phyloP scores from a whole-genome alignment of 1,139 yeast species.

The Yamadazyma sp. region DNA sequence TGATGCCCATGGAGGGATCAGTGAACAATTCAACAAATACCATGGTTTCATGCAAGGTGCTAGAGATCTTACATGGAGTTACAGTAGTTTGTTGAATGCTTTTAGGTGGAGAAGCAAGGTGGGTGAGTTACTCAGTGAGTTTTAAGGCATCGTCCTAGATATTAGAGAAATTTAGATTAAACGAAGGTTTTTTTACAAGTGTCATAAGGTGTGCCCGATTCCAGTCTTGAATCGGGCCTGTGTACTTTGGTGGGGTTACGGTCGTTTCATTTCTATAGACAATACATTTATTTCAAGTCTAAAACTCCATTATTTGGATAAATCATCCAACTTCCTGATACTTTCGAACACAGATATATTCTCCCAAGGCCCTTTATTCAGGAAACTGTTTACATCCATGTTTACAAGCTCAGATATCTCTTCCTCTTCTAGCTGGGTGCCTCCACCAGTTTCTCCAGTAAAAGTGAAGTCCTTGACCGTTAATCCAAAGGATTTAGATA shows the following conservation, averaged over 20 bases:
- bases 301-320: background rate
- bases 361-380: slow-evolving; percentile 24
- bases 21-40: slow-evolving; percentile 83
- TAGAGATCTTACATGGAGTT: slow-evolving; percentile 84
- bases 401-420: slow-evolving; percentile 59
- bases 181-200: background rate
- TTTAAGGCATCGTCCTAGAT: background rate
- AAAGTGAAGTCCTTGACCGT: slow-evolving; percentile 13
- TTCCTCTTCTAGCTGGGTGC: slow-evolving; percentile 17
- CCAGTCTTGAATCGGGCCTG: background rate
- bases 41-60: slow-evolving; percentile 92
- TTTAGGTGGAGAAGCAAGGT: slow-evolving; percentile 54
- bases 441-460: slow-evolving; percentile 11
- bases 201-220: background rate
- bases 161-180: background rate
- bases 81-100: slow-evolving; percentile 75
- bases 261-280: slow-evolving; percentile 3
- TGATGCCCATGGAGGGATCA: slow-evolving; percentile 71
- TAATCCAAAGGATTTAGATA: slow-evolving; percentile 25
- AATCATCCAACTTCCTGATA: slow-evolving; percentile 35
- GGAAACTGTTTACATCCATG: slow-evolving; percentile 50
- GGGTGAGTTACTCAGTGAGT: background rate
- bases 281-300: background rate
- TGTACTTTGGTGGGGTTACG: slow-evolving; percentile 1
- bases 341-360: slow-evolving; percentile 58